phyloP scores from a whole-genome alignment of 2,329 filamentous ascomycete genomes.

The Aspergillus transmontanensis region DNA sequence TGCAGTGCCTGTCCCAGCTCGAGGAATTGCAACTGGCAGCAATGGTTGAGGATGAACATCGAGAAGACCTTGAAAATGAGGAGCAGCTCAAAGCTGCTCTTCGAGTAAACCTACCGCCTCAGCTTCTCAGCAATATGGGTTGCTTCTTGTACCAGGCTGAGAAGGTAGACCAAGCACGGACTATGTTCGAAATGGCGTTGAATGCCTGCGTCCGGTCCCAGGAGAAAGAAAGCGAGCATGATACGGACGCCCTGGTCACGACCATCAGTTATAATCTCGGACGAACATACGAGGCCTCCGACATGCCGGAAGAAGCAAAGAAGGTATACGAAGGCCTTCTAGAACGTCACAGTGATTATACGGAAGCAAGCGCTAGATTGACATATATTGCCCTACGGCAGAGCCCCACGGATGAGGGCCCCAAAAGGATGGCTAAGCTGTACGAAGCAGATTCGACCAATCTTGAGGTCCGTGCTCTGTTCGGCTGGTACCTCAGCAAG shows the following conservation, averaged over 20 bases:
- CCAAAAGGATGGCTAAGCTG: conserved; percentile 80
- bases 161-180: conserved; percentile 75
- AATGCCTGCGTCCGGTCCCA: conserved; percentile 82
- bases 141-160: conserved; percentile 92
- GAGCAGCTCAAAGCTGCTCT: conserved; percentile 60
- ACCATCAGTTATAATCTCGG: conserved; percentile 97
- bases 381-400: conserved; percentile 86
- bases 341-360: conserved; percentile 85
- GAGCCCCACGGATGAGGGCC: conserved; percentile 81
- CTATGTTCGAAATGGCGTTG: conserved; percentile 89
- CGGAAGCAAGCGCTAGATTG: conserved; percentile 83
- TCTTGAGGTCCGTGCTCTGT: conserved; percentile 87
- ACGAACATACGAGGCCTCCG: conserved; percentile 85
- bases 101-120: conserved; percentile 79
- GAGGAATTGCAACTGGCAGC: conserved; percentile 86
- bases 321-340: conserved; percentile 86
- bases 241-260: conserved; percentile 89
- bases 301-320: conserved; percentile 77
- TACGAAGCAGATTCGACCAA: conserved; percentile 83
- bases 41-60: conserved; percentile 69
- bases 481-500: conserved; percentile 93
- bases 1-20: conserved; percentile 88
- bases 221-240: conserved; percentile 72
- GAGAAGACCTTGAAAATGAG: conserved; percentile 63
- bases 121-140: conserved; percentile 94